Evolutionary conservation across 1,284 basidiomycete genomes (phyloP), one percentile per base, ranked within the genome.

Genomic region (Sparassis latifolia): DNA sequence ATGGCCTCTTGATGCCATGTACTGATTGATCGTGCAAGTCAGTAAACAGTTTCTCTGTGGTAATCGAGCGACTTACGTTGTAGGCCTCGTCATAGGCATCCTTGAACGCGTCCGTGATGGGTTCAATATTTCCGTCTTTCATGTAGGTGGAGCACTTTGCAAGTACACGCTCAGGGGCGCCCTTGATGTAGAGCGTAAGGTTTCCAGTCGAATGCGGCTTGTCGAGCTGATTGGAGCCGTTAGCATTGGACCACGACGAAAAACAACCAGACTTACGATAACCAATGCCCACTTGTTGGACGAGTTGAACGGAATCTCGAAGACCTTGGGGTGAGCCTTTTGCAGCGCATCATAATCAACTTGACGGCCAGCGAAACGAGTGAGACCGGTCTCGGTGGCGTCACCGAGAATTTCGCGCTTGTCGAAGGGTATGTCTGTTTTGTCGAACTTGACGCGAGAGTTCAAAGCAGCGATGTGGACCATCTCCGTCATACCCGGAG

Each of bases 291-390:
- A 85, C 67, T 86, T 86, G 61, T 84, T 84, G 9, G 77, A 78
- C 10, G 82, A 82, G 61, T 86, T 86, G 69, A 86, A 86, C 31
- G 83, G 83, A 10, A 86, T 79, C 66, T 84, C 81, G 55, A 84
- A 86, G 10, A 79, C 77, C 59, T 82, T 82, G 3, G 76, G 70
- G 57, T 74, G 68, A 31, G 65, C 66, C 66, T 75, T 77, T 53
- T 76, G 63, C 54, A 79, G 73, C 10, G 57, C 69, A 57, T 85
- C 83, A 52, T 81, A 84, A 50, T 77, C 72, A 27, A 82, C 61
- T 52, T 73, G 69, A 33, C 76, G 75, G 4, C 79, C 82, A 28
- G 83, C 80, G 60, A 86, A 85, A 31, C 82, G 77, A 32, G 79
- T 77, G 41, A 85, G 68, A 12, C 82, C 83, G 30, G 82, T 84